These are phyloP conservation scores for Dothistroma septosporum DNA, from an alignment of 2,329 filamentous ascomycete genomes.

Conservation along the genomic window DNA sequence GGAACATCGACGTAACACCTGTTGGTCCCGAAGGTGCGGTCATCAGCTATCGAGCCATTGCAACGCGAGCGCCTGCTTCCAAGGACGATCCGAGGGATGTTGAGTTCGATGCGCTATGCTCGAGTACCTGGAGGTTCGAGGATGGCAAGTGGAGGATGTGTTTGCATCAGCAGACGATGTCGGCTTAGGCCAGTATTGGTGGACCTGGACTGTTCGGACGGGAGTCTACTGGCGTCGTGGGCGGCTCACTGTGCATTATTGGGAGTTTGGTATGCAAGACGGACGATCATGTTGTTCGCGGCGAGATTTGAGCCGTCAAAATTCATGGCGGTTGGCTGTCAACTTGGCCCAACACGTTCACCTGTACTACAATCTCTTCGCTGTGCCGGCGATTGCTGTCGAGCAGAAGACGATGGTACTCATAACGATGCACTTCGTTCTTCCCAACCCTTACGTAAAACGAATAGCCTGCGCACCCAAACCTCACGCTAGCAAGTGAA, in stretches of 20 bases:
- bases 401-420: too few relatives aligned
- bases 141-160: slow-evolving; percentile 27
- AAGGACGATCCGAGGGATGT: slow-evolving; percentile 21
- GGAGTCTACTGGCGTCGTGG: too few relatives aligned
- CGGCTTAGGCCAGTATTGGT: not conserved
- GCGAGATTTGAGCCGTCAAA: too few relatives aligned
- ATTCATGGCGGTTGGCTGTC: too few relatives aligned
- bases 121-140: slow-evolving; percentile 29
- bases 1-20: slow-evolving; percentile 28
- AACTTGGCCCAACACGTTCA: too few relatives aligned
- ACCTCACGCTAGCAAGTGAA: not conserved
- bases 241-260: too few relatives aligned
- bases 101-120: slow-evolving; percentile 31
- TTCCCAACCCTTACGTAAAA: too few relatives aligned
- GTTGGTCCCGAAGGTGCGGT: slow-evolving; percentile 27
- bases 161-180: slow-evolving; percentile 32
- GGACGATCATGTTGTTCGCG: too few relatives aligned
- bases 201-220: not conserved
- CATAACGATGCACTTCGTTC: too few relatives aligned
- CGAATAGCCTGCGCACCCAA: not conserved
- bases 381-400: too few relatives aligned
- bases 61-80: slow-evolving; percentile 21
- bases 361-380: too few relatives aligned
- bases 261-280: too few relatives aligned
- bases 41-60: slow-evolving; percentile 28